Base-by-base conservation (phyloP, 2,329 filamentous ascomycete genomes). In the Aspergillus pseudoterreus region DNA sequence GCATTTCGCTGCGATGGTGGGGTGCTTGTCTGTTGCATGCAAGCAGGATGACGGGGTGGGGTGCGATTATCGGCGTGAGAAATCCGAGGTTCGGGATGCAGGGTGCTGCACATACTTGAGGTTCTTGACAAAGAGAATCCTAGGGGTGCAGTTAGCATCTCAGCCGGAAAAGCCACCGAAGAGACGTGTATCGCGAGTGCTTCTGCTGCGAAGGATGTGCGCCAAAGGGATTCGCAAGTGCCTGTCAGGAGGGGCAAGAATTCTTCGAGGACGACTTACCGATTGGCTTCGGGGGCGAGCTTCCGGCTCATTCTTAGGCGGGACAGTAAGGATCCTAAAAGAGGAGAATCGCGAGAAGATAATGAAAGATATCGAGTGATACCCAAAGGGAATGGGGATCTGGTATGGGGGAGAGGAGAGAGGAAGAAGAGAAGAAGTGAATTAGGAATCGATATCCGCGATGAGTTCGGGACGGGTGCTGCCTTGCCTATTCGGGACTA, bases 121-220 rank as follows among this genome's bases (percentile, higher is more conserved):
- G 84, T 99, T 97, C 90, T 97, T 97, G 70, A 97, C 92, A 84
- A 97, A 97, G 81, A 99, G 89, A 87, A 94, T 92, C 86, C 92
- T 96, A 64, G 19, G 6, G 17, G 42, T 12, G 22, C 22, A 30
- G 12, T 24, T 19, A 47, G 21, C 4, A 43, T 30, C 27, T 30
- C 27, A 30, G 8, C 10, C 27, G 27, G 10, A 30, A 30, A 9
- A 30, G 27, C 8, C 10, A 30, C 8, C 11, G 27, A 12, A 5
- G 8, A 17, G 10, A 10, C 17, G 12, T 8, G 14, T 2, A 35
- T 42, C 32, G 33, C 24, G 43, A 32, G 8, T 33, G 43, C 30
- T 15, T 45, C 14, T 21, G 30, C 27, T 30, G 8, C 8, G 27
- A 9, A 30, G 8, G 27, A 30, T 11, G 27, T 30, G 30, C 36